Percentiles rank a stretch among this genome's conserved stretches.
Conservation (phyloP, 1,284 basidiomycete genomes). For the Leccinum huronense region DNA sequence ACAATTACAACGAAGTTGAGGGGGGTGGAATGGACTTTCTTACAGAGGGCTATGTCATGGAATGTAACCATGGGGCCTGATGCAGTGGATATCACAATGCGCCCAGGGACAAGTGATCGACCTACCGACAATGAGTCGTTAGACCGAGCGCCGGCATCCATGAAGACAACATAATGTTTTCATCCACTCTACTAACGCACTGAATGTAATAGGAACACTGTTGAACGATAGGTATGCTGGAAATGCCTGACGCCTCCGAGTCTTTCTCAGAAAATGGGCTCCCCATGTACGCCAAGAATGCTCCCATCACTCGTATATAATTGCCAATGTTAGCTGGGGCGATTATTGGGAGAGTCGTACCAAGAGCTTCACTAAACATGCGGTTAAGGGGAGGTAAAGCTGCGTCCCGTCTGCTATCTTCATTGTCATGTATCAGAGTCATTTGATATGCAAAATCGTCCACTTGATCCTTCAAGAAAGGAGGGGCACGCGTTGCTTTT, state of each 20-base stretch:
- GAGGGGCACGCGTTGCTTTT: background rate
- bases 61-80: background rate
- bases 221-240: background rate
- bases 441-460: background rate
- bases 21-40: background rate
- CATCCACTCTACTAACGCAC: background rate
- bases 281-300: background rate
- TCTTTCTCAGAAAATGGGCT: background rate
- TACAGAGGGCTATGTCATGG: background rate
- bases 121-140: background rate
- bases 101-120: background rate
- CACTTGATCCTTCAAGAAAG: background rate
- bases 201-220: background rate
- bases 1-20: background rate
- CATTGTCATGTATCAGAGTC: background rate
- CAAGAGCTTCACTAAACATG: background rate
- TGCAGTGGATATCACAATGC: background rate
- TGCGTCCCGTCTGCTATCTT: background rate
- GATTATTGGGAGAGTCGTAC: background rate
- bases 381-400: background rate
- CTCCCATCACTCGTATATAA: background rate
- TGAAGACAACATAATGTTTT: background rate
- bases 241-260: background rate
- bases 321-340: background rate
- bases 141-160: background rate